Evolutionary conservation across 495 filamentous ascomycete genomes (phyloP).

Genomic region (Hypoxylon subgilvum): DNA sequence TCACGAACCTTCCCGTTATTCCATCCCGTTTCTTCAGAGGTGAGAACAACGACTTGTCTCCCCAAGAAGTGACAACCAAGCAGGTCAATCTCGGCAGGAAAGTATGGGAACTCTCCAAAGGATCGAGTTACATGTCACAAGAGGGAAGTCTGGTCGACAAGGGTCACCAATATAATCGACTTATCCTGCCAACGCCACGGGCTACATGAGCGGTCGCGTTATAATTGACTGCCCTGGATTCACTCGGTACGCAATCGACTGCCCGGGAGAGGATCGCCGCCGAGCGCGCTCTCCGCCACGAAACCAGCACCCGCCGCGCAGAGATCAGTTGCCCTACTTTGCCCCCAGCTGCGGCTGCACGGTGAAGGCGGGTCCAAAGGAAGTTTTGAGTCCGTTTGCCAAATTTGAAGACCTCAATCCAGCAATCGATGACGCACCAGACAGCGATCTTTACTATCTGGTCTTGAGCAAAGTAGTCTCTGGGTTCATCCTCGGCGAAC

Average conservation of each 20-base stretch:
- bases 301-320: not conserved
- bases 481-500: conserved; percentile 47
- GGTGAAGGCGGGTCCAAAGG: conserved; percentile 3
- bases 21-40: conserved; percentile 44
- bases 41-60: conserved; percentile 8
- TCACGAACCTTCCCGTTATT: conserved; percentile 41
- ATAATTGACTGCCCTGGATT: conserved; percentile 48
- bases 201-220: conserved; percentile 45
- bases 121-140: conserved; percentile 46
- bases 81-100: conserved; percentile 42
- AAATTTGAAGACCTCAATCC: conserved; percentile 47
- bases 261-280: conserved; percentile 9
- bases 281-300: conserved; percentile 9
- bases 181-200: conserved; percentile 10
- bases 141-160: conserved; percentile 41
- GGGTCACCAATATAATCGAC: not conserved
- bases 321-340: conserved; percentile 45
- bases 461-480: conserved; percentile 43
- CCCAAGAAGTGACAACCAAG: conserved; percentile 16
- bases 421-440: conserved; percentile 31
- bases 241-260: conserved; percentile 26
- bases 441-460: conserved; percentile 43
- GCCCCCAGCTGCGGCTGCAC: conserved; percentile 42
- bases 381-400: conserved; percentile 36
- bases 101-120: conserved; percentile 48